Base-by-base conservation (phyloP, 805 yeast genomes). In the Lipomyces lipofer region DNA sequence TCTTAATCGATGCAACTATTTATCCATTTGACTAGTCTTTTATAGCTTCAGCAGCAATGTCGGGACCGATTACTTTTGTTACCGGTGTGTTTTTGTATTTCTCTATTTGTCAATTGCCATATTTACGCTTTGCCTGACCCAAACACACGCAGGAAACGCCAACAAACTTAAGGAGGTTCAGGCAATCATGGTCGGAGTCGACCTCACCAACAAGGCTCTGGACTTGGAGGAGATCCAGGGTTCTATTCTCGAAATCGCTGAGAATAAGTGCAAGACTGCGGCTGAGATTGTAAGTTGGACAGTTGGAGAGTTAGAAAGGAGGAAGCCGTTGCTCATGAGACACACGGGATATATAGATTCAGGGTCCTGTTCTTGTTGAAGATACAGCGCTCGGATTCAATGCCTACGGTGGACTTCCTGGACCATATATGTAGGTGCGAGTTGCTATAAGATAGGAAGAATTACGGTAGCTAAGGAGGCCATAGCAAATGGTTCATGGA, bases 141-240 rank as follows among this genome's bases (percentile, higher is more conserved):
- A 36, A 50, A 84, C 92, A 45, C 77, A 91, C 10, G 83, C 95
- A 2, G 98, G 99, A 24, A 94, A 94, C 70, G 82, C 83, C 54
- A 90, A 92, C 72, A 94, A 94, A 70, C 77, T 91, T 56, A 81
- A 79, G 62, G 99, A 92, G 70, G 95, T 92, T 21, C 78, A 84
- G 58, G 83, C 85, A 50, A 86, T 92, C 49, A 78, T 92, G 7
- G 64, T 67, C 48, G 43, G 61, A 62, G 46, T 64, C 68, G 70
- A 65, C 33, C 78, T 94, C 53, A 73, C 75, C 21, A 90, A 86
- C 70, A 72, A 79, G 57, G 75, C 83, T 29, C 68, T 95, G 29
- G 99, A 94, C 67, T 74, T 94, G 17, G 94, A 85, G 47, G 99
- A 94, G 72, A 71, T 94, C 43, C 99, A 94, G 72, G 99, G 97